phyloP scores from a whole-genome alignment of 371 early-diverging fungal genomes.

The Apophysomyces trapeziformis region DNA sequence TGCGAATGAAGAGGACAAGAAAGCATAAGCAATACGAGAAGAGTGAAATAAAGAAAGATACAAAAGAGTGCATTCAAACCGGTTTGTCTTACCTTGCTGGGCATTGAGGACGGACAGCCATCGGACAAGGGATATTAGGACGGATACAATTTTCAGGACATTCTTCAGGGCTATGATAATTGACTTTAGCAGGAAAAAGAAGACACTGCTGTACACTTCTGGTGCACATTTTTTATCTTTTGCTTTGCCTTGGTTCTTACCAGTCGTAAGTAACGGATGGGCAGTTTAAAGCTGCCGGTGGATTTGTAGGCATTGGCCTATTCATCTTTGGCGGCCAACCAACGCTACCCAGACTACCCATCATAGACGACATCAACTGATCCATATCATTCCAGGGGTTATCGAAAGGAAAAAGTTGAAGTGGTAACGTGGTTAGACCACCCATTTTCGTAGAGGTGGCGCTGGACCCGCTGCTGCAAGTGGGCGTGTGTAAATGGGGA shows the following conservation, averaged over 20 bases:
- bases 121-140: constrained; percentile 20
- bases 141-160: constrained; percentile 23
- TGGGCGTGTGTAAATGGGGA: constrained; percentile 24
- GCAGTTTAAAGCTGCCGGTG: background rate
- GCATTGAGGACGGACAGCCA: constrained; percentile 12
- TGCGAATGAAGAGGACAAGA: background rate
- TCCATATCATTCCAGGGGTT: background rate
- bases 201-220: background rate
- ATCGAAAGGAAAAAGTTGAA: background rate
- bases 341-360: too few species aligned
- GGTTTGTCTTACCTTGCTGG: background rate
- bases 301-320: background rate
- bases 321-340: background rate
- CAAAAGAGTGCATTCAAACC: background rate
- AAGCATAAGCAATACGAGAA: background rate
- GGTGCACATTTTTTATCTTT: too few species aligned
- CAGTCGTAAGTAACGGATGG: constrained; percentile 20
- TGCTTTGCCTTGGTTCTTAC: constrained; percentile 5
- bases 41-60: background rate
- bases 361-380: background rate
- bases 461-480: constrained; percentile 18
- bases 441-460: background rate
- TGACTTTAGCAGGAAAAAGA: background rate
- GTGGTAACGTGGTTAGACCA: background rate
- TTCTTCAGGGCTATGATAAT: constrained; percentile 15